A percentile compares a stretch with the other conserved stretches of the same genome.
phyloP scores from a whole-genome alignment of 768 basidiomycete genomes.

The Collybiopsis luxurians region DNA sequence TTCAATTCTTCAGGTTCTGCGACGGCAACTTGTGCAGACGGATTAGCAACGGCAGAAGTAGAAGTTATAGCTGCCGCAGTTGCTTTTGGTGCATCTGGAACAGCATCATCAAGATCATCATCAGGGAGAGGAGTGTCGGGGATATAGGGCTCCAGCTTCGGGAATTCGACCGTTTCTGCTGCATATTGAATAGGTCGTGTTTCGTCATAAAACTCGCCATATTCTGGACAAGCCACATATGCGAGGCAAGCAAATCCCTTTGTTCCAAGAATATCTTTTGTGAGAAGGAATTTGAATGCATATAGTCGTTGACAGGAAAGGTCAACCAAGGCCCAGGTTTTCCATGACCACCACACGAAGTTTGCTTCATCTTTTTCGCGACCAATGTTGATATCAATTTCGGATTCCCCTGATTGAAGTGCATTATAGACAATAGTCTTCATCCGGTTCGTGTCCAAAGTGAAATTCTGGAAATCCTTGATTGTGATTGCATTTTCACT shows the following conservation, averaged over 20 bases:
- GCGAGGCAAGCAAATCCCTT: conserved; percentile 30
- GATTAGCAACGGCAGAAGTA: not conserved
- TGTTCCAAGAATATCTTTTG: conserved; percentile 21
- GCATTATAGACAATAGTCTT: conserved; percentile 33
- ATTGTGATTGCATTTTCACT: conserved; percentile 17
- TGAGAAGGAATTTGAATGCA: conserved; percentile 36
- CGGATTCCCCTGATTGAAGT: conserved; percentile 34
- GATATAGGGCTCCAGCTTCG: conserved; percentile 21
- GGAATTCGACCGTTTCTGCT: conserved; percentile 27
- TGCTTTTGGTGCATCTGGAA: conserved; percentile 8
- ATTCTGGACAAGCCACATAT: conserved; percentile 34
- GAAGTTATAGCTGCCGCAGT: too few species aligned
- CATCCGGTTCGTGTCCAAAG: conserved; percentile 24
- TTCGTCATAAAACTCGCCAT: conserved; percentile 28
- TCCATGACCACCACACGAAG: conserved; percentile 34
- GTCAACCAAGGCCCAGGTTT: conserved; percentile 35
- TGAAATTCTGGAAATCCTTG: conserved; percentile 17
- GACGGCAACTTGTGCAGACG: conserved; percentile 6
- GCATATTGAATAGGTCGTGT: conserved; percentile 31
- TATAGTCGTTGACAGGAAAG: conserved; percentile 37
- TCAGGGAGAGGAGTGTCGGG: conserved; percentile 21
- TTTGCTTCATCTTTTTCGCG: too few species aligned
- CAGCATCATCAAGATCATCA: conserved; percentile 32
- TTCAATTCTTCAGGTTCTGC: conserved; percentile 28
- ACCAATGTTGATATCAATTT: conserved; percentile 32